Percentiles rank a stretch among this genome's conserved stretches.
Evolutionary conservation across 2,329 filamentous ascomycete genomes (phyloP).

Genomic region (Aspergillus felis): DNA sequence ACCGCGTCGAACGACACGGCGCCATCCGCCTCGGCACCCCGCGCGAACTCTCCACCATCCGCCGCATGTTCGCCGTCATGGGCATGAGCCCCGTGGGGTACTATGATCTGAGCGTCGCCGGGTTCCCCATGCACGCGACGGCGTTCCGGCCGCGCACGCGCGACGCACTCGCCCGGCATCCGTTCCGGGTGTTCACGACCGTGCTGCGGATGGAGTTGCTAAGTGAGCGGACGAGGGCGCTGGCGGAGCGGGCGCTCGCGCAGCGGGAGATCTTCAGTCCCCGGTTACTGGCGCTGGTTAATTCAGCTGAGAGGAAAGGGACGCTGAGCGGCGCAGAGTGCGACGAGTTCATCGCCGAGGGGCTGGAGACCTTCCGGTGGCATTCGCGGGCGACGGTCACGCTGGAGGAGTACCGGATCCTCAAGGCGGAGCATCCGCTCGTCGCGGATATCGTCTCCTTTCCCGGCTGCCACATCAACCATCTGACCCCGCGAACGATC

Average conservation of each 20-base stretch:
- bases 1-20: slow-evolving; percentile 42
- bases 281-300: slow-evolving; percentile 36
- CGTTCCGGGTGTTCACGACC: slow-evolving; percentile 46
- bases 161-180: slow-evolving; percentile 38
- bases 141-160: slow-evolving; percentile 45
- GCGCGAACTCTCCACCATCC: slow-evolving; percentile 42
- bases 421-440: slow-evolving; percentile 46
- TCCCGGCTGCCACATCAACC: slow-evolving; percentile 49
- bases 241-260: slow-evolving; percentile 33
- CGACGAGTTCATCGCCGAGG: slow-evolving; percentile 41
- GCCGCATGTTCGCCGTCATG: slow-evolving; percentile 45
- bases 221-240: slow-evolving; percentile 23
- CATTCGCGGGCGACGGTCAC: slow-evolving; percentile 40
- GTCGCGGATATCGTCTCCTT: slow-evolving; percentile 48
- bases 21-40: slow-evolving; percentile 49
- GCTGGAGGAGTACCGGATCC: slow-evolving; percentile 38
- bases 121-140: slow-evolving; percentile 51
- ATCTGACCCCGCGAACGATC: slow-evolving; percentile 50
- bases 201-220: slow-evolving; percentile 43
- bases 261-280: slow-evolving; percentile 43
- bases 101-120: slow-evolving; percentile 48
- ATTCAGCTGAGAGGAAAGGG: slow-evolving; percentile 28
- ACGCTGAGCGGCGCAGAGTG: slow-evolving; percentile 28
- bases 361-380: slow-evolving; percentile 49
- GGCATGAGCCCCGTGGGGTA: slow-evolving; percentile 51